phyloP scores from a whole-genome alignment of 2,329 filamentous ascomycete species.

The Phaeoacremonium minimum region DNA sequence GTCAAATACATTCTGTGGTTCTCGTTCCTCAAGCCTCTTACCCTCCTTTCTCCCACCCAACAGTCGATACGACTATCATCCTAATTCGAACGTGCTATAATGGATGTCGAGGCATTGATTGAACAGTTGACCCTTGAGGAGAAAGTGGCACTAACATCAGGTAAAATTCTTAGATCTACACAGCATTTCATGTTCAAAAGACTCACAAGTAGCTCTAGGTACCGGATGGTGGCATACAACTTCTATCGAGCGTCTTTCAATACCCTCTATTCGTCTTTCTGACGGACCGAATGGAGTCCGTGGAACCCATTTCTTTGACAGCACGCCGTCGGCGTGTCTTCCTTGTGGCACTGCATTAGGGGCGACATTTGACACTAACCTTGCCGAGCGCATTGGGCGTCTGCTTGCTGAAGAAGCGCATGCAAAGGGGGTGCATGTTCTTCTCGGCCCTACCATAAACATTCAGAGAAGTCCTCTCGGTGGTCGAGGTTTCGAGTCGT shows the following conservation, averaged over 20 bases:
- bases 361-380: constrained; percentile 56
- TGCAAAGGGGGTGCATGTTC: constrained; percentile 64
- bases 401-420: constrained; percentile 50
- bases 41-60: too few relatives aligned
- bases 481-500: constrained; percentile 42
- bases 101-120: not conserved
- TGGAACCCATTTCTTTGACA: constrained; percentile 20
- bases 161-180: too few relatives aligned
- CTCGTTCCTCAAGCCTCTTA: too few relatives aligned
- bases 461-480: constrained; percentile 43
- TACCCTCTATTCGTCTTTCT: constrained; percentile 3
- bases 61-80: too few relatives aligned
- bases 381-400: constrained; percentile 51
- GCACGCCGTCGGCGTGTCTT: constrained; percentile 24
- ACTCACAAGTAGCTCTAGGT: not conserved
- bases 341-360: constrained; percentile 37
- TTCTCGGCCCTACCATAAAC: constrained; percentile 60
- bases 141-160: not conserved
- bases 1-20: too few relatives aligned
- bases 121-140: not conserved
- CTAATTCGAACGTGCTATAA: too few relatives aligned
- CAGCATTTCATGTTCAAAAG: too few relatives aligned
- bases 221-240: constrained; percentile 7
- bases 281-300: constrained; percentile 30
- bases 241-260: constrained; percentile 6